Evolutionary conservation across 2,329 filamentous ascomycete species (phyloP).

Genomic region (Colletotrichum lindemuthianum): DNA sequence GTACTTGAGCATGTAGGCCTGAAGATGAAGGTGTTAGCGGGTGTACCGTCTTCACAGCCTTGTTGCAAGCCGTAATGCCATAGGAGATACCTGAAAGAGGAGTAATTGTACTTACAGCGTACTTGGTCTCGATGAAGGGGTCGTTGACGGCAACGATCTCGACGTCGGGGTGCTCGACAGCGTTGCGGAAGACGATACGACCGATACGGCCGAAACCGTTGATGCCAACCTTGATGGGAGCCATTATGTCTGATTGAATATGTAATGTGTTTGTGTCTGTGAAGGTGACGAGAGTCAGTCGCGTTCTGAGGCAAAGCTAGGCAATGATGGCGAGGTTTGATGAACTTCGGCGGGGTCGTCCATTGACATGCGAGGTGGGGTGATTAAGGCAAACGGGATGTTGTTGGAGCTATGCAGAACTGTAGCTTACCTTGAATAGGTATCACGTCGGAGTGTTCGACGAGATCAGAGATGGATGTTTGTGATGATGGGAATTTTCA

Average conservation of each 20-base stretch:
- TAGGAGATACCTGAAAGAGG: neutral
- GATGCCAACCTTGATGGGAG: slow-evolving; percentile 85
- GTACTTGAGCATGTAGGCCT: slow-evolving; percentile 99
- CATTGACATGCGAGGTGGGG: slow-evolving; percentile 11
- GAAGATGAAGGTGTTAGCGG: slow-evolving; percentile 31
- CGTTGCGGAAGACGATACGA: slow-evolving; percentile 99
- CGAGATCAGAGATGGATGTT: slow-evolving; percentile 16
- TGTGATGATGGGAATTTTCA: slow-evolving; percentile 23
- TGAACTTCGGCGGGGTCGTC: slow-evolving; percentile 18
- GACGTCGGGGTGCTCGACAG: slow-evolving; percentile 88
- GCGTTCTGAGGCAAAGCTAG: neutral
- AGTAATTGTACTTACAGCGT: slow-evolving; percentile 79
- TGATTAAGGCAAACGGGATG: slow-evolving; percentile 8
- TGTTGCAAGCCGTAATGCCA: slow-evolving; percentile 5
- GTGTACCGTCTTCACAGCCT: neutral
- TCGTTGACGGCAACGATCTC: slow-evolving; percentile 98
- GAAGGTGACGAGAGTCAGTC: slow-evolving; percentile 10
- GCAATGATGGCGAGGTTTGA: neutral
- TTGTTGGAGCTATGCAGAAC: slow-evolving; percentile 16
- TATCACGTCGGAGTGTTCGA: slow-evolving; percentile 27
- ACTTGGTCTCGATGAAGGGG: slow-evolving; percentile 97
- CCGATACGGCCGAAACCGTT: slow-evolving; percentile 99
- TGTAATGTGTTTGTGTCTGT: slow-evolving; percentile 37
- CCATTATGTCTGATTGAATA: slow-evolving; percentile 43
- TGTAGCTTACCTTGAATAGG: slow-evolving; percentile 12